Percentiles rank a stretch among this genome's conserved stretches.
Evolutionary conservation across 2,329 filamentous ascomycete species (phyloP).

Genomic region (Colletotrichum destructivum): DNA sequence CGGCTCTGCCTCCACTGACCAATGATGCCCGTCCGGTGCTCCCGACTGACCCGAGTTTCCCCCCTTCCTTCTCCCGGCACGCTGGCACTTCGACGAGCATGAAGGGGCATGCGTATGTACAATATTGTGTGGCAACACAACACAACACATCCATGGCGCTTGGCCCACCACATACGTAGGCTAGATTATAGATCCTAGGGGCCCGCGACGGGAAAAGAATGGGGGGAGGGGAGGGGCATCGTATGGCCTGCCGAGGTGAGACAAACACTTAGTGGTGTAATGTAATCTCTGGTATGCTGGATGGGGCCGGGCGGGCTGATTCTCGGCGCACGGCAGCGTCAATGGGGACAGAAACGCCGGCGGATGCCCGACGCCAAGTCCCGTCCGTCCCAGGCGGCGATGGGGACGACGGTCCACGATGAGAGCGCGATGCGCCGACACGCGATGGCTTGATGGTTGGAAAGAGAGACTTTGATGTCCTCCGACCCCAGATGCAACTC

Average conservation of each 20-base stretch:
- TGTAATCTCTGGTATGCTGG: neutral
- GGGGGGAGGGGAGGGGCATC: neutral
- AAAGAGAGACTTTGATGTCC: neutral
- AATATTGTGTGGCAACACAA: neutral
- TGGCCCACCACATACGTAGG: neutral
- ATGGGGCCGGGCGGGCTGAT: neutral
- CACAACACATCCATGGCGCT: too few species aligned
- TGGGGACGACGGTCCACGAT: neutral
- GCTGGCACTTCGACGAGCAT: neutral
- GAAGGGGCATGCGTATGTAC: neutral
- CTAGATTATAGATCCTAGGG: neutral
- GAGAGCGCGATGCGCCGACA: too few species aligned
- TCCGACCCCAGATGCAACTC: neutral
- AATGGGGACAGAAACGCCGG: neutral
- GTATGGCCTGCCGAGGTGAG: neutral
- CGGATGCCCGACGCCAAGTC: neutral
- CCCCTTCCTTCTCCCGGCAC: too few species aligned
- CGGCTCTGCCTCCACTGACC: constrained; percentile 56
- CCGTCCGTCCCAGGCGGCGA: neutral
- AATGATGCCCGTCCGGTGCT: neutral
- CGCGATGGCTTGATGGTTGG: neutral
- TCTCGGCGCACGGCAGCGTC: neutral
- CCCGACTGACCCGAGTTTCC: too few species aligned
- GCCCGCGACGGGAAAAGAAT: neutral
- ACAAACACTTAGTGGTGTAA: neutral